These are phyloP conservation scores for Xylaria intraflava DNA, from an alignment of 495 filamentous ascomycete genomes.

Conservation along the genomic window DNA sequence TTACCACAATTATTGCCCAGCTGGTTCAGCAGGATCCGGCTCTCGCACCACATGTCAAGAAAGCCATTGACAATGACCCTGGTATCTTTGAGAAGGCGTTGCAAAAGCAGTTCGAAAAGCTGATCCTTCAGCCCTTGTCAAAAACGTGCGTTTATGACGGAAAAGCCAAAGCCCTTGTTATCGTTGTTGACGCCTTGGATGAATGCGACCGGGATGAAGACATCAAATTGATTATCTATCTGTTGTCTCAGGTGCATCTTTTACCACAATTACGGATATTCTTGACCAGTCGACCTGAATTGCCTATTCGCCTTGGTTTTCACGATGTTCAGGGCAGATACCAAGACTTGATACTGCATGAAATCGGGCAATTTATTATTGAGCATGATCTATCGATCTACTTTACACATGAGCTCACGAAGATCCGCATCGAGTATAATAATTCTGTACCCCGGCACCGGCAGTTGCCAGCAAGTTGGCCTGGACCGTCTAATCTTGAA, in stretches of 20 bases:
- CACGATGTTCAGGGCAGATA: conserved; percentile 10
- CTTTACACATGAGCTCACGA: conserved; percentile 12
- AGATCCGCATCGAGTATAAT: conserved; percentile 6
- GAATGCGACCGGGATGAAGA: conserved; percentile 3
- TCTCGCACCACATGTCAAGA: conserved; percentile 21
- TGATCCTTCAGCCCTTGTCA: conserved; percentile 29
- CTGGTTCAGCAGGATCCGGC: conserved; percentile 17
- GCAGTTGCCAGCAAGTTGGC: conserved; percentile 31
- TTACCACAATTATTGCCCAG: conserved; percentile 41
- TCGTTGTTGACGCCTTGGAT: neutral
- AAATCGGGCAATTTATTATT: neutral
- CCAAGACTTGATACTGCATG: neutral
- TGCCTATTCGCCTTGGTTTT: conserved; percentile 23
- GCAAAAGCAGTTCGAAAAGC: conserved; percentile 42
- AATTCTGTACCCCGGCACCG: too few species aligned
- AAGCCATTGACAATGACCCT: conserved; percentile 3
- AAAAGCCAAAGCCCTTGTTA: too few species aligned
- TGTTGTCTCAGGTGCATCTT: conserved; percentile 19
- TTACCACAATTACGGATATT: conserved; percentile 7
- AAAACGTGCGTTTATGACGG: neutral
- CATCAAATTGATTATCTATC: conserved; percentile 29
- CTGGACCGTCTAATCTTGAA: conserved; percentile 13
- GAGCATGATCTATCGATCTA: neutral
- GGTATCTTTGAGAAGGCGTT: conserved; percentile 25
- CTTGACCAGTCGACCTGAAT: conserved; percentile 22